These are phyloP conservation scores for Cyclotella choctawhatcheeana DNA, from an alignment of 108 stramenopile species.

Conservation along the genomic window DNA sequence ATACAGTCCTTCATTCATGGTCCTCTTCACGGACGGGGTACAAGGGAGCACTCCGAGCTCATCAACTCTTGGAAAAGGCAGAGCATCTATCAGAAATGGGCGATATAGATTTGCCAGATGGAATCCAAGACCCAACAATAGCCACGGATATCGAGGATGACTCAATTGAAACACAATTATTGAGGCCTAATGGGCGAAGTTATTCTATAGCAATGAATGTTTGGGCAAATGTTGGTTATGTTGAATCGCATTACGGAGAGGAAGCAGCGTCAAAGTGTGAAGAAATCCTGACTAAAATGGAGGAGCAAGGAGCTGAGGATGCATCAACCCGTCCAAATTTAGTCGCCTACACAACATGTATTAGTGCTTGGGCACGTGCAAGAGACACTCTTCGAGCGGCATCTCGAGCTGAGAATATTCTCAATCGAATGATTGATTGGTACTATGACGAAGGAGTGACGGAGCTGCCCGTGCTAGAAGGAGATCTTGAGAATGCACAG, in stretches of 20 bases:
- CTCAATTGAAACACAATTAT: conserved; percentile 10
- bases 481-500: conserved; percentile 38
- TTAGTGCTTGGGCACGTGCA: conserved; percentile 37
- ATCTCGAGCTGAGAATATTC: conserved; percentile 45
- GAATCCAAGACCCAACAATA: background rate
- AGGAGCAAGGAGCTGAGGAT: conserved; percentile 28
- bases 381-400: conserved; percentile 30
- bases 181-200: conserved; percentile 52
- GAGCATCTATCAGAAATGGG: conserved; percentile 37
- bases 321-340: conserved; percentile 40
- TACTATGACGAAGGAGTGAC: conserved; percentile 29
- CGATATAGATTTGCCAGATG: conserved; percentile 44
- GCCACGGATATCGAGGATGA: conserved; percentile 10
- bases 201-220: conserved; percentile 64
- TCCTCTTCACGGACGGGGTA: conserved; percentile 21
- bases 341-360: conserved; percentile 36
- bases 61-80: conserved; percentile 51
- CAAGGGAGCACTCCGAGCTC: conserved; percentile 52
- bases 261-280: conserved; percentile 44
- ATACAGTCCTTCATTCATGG: conserved; percentile 54
- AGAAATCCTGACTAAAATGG: conserved; percentile 44
- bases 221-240: conserved; percentile 44
- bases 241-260: conserved; percentile 29
- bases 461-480: conserved; percentile 30
- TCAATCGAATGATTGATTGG: conserved; percentile 51